Percentiles rank a stretch among this genome's conserved stretches.
Conservation (phyloP, 2,329 filamentous ascomycete genomes). For the Aspergillus fumigatus region DNA sequence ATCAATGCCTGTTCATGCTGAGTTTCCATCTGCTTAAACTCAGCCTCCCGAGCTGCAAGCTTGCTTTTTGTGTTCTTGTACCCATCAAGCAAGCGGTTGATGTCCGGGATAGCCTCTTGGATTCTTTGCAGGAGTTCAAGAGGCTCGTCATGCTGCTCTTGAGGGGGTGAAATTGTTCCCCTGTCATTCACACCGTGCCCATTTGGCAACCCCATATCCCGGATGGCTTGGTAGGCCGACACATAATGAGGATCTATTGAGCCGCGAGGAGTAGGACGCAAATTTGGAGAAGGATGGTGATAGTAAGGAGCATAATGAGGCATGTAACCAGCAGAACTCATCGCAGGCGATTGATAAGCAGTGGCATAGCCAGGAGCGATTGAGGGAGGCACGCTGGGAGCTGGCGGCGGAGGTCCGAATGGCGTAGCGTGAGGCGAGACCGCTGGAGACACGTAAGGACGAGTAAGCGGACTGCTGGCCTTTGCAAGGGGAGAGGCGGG, state of each 20-base stretch:
- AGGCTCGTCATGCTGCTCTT: constrained; percentile 31
- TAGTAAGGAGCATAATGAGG: constrained; percentile 30
- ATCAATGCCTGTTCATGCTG: constrained; percentile 50
- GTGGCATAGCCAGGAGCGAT: constrained; percentile 24
- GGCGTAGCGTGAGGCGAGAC: constrained; percentile 32
- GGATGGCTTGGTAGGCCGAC: constrained; percentile 28
- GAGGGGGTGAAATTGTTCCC: constrained; percentile 26
- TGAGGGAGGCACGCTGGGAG: constrained; percentile 21
- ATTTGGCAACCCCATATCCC: constrained; percentile 22
- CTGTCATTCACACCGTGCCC: constrained; percentile 21
- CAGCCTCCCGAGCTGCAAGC: constrained; percentile 46
- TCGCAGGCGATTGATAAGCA: constrained; percentile 32
- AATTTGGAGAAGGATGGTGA: constrained; percentile 24
- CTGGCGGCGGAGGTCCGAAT: constrained; percentile 18
- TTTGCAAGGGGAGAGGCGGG: constrained; percentile 27
- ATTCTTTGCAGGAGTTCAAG: constrained; percentile 41
- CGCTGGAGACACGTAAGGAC: constrained; percentile 33
- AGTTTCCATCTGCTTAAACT: constrained; percentile 45
- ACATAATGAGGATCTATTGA: constrained; percentile 29
- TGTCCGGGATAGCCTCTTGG: constrained; percentile 44
- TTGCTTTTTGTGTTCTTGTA: constrained; percentile 51
- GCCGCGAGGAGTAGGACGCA: constrained; percentile 25
- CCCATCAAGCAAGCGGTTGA: constrained; percentile 40
- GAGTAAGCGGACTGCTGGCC: constrained; percentile 33
- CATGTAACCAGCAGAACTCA: constrained; percentile 29